Evolutionary conservation across 1,139 yeast genomes (phyloP), one percentile per base, ranked within the genome.

Genomic region (Yamadazyma epiphylla): DNA sequence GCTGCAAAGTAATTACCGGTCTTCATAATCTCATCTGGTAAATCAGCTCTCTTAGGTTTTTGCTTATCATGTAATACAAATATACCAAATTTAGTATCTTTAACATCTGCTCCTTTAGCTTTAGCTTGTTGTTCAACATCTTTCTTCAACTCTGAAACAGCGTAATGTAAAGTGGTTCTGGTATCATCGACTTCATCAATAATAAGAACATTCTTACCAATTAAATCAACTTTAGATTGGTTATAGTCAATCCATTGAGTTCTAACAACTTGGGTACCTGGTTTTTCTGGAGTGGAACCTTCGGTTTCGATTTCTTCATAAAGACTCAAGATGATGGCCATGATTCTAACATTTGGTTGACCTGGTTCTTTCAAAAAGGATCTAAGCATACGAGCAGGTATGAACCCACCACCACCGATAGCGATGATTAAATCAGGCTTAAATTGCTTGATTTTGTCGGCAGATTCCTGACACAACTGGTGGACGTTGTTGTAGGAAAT

Each of bases 181-280:
- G 96, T 87, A 55, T 88, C 96, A 58, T 88, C 96, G 28, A 88
- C 96, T 59, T 88, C 96, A 53, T 88, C 96, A 38, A 88, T 91
- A 50, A 88, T 84, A 53, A 87, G 65, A 22, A 87, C 69, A 51
- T 77, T 82, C 60, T 86, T 87, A 44, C 94, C 94, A 30, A 86
- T 81, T 45, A 86, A 70, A 38, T 78, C 78, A 29, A 75, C 49
- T 57, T 62, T 55, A 30, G 80, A 74, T 53, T 78, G 82, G 49
- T 74, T 67, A 60, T 87, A 88, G 59, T 89, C 96, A 34, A 89
- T 77, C 97, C 97, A 89, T 63, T 89, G 97, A 30, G 95, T 85
- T 62, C 96, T 80, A 27, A 86, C 81, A 26, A 89, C 96, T 52
- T 85, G 83, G 35, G 84, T 76, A 26, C 97, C 96, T 26, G 77